phyloP scores from a whole-genome alignment of 495 filamentous ascomycete genomes.

The Penicillium riverlandense region DNA sequence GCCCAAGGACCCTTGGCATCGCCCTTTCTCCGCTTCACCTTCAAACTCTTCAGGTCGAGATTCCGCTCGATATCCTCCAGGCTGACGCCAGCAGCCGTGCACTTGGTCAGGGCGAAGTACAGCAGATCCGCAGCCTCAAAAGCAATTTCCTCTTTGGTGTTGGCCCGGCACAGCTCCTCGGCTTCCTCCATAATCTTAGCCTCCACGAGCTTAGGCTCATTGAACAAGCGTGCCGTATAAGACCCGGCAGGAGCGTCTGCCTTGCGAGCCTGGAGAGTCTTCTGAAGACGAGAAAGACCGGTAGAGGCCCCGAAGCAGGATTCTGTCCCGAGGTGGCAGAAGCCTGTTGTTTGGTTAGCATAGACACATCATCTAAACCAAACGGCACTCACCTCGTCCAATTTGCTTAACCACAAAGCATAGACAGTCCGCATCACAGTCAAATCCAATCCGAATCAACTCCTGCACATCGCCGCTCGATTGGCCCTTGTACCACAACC shows the following conservation, averaged over 20 bases:
- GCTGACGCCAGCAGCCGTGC: constrained; percentile 71
- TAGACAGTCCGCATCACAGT: constrained; percentile 91
- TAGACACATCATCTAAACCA: background rate
- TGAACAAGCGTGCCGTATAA: constrained; percentile 89
- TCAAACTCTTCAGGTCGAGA: constrained; percentile 88
- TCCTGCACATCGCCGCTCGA: constrained; percentile 91
- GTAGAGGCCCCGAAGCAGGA: constrained; percentile 84
- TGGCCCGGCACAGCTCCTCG: constrained; percentile 83
- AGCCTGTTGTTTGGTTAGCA: constrained; percentile 47
- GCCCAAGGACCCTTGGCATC: constrained; percentile 90
- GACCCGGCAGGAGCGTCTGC: constrained; percentile 76
- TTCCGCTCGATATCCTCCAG: constrained; percentile 84
- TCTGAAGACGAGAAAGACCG: constrained; percentile 75
- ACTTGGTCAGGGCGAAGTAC: constrained; percentile 91
- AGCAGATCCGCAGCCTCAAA: constrained; percentile 93
- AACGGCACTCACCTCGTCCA: constrained; percentile 49
- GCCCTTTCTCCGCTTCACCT: constrained; percentile 84
- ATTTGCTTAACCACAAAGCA: constrained; percentile 84
- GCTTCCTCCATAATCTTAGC: constrained; percentile 99
- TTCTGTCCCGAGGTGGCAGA: constrained; percentile 88
- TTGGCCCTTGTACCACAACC: constrained; percentile 94
- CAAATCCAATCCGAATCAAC: constrained; percentile 71
- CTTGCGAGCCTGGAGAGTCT: constrained; percentile 76
- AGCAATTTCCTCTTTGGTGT: constrained; percentile 72
- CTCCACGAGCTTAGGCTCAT: constrained; percentile 76